These are phyloP conservation scores for Lodderomyces parapsilosis DNA, from an alignment of 1,139 yeast species.

Conservation along the genomic window DNA sequence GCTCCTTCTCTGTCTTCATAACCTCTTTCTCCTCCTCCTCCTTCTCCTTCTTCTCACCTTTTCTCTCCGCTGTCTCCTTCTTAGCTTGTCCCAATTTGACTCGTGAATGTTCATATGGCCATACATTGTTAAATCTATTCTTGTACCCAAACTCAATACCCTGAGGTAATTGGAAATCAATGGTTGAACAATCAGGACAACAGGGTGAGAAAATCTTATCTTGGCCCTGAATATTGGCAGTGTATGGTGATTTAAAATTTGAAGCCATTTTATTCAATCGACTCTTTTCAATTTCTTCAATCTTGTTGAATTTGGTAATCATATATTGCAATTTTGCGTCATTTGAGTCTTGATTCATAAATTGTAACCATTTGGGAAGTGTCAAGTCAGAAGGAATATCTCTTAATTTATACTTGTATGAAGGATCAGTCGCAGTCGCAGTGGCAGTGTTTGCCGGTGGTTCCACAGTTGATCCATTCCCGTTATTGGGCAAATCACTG, in stretches of 20 bases:
- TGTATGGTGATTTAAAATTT: conserved; percentile 7
- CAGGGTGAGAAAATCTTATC: conserved; percentile 42
- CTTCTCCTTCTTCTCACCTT: not conserved
- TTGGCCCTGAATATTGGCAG: conserved; percentile 13
- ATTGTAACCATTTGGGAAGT: conserved; percentile 51
- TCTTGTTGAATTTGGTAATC: conserved; percentile 39
- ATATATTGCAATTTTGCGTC: conserved; percentile 31
- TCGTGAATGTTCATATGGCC: conserved; percentile 48
- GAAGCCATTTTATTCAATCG: conserved; percentile 36
- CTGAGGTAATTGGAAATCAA: conserved; percentile 51
- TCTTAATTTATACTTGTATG: conserved; percentile 28
- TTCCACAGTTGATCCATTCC: not conserved
- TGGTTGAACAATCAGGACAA: conserved; percentile 45
- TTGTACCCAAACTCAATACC: conserved; percentile 47
- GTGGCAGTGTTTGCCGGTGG: not conserved
- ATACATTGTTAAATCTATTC: conserved; percentile 45
- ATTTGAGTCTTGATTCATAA: conserved; percentile 22
- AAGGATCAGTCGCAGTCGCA: conserved; percentile 15
- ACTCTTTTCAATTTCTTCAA: conserved; percentile 50
- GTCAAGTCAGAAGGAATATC: conserved; percentile 7
- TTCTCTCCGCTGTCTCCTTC: not conserved
- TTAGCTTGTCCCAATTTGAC: conserved; percentile 26
- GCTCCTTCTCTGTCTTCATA: too few species aligned
- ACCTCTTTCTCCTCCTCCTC: conserved; percentile 1
- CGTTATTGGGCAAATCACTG: not conserved